Evolutionary conservation across 2,329 filamentous ascomycete genomes (phyloP).

Genomic region (Calonectria montana): DNA sequence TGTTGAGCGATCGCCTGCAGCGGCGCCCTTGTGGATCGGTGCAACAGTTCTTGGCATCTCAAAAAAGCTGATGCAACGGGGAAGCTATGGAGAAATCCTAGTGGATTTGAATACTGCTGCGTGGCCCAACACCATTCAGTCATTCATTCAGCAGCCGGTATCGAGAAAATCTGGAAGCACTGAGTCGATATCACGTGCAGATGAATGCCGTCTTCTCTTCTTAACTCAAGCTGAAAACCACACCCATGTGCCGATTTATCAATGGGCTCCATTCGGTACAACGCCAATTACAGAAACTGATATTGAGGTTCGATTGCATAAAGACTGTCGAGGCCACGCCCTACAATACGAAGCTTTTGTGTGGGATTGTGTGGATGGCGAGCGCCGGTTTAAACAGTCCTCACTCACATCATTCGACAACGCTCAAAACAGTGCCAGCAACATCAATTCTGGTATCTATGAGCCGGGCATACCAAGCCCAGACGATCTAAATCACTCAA

Average conservation of each 20-base stretch:
- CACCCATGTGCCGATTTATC: background rate
- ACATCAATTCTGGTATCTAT: background rate
- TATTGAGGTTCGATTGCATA: background rate
- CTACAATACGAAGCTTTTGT: background rate
- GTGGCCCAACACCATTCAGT: background rate
- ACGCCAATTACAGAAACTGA: background rate
- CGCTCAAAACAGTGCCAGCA: background rate
- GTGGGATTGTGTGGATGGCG: background rate
- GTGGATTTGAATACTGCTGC: background rate
- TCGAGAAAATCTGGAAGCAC: background rate
- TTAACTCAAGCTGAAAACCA: background rate
- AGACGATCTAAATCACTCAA: background rate
- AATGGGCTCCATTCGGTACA: background rate
- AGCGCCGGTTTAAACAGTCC: background rate
- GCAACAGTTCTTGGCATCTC: background rate
- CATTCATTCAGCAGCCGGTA: background rate
- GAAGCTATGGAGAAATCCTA: background rate
- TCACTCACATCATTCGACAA: background rate
- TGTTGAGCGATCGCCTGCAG: background rate
- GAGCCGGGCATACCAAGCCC: background rate
- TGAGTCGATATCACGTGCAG: background rate
- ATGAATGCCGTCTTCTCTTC: background rate
- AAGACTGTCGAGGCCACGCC: background rate
- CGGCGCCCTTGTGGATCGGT: background rate
- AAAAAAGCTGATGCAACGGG: background rate